A percentile compares a stretch with the other conserved stretches of the same genome.
These are phyloP conservation scores for Entomortierella parvispora DNA, from an alignment of 192 early-diverging fungal genomes.

Conservation along the genomic window DNA sequence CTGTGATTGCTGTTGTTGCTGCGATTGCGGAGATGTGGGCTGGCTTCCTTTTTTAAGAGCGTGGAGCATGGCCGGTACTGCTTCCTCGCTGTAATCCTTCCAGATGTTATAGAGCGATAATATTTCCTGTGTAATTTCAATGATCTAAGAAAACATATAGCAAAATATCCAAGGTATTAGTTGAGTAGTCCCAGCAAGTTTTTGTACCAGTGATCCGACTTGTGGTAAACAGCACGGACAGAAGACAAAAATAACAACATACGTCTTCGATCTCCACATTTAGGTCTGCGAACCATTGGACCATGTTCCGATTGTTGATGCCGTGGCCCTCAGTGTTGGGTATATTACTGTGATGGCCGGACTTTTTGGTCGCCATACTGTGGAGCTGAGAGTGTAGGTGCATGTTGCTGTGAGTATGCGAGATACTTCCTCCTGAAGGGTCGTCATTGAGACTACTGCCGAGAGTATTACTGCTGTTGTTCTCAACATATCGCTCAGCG, in stretches of 20 bases:
- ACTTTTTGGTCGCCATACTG: conserved; percentile 35
- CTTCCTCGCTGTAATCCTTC: conserved; percentile 70
- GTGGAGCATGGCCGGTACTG: conserved; percentile 58
- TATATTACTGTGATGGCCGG: conserved; percentile 3
- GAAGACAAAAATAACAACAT: conserved; percentile 8
- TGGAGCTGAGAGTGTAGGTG: conserved; percentile 33
- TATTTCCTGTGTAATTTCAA: conserved; percentile 82
- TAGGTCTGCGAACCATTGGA: conserved; percentile 82
- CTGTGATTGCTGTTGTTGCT: conserved; percentile 13
- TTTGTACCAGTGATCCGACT: background rate
- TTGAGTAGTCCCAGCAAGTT: background rate
- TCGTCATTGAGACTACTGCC: conserved; percentile 10
- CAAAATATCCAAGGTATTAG: background rate
- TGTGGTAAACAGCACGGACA: background rate
- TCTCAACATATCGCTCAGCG: conserved; percentile 33
- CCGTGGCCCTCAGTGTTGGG: conserved; percentile 36
- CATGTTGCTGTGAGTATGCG: conserved; percentile 22
- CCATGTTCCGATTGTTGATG: conserved; percentile 67
- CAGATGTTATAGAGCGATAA: conserved; percentile 76
- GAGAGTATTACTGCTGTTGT: conserved; percentile 6
- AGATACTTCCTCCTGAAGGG: conserved; percentile 6
- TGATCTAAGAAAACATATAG: conserved; percentile 52
- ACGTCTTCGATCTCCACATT: conserved; percentile 85
- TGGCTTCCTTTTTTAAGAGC: conserved; percentile 42
- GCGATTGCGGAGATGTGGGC: conserved; percentile 12